Conservation (phyloP, 306 rosid genomes). For the Lathyrus tuberosus region DNA sequence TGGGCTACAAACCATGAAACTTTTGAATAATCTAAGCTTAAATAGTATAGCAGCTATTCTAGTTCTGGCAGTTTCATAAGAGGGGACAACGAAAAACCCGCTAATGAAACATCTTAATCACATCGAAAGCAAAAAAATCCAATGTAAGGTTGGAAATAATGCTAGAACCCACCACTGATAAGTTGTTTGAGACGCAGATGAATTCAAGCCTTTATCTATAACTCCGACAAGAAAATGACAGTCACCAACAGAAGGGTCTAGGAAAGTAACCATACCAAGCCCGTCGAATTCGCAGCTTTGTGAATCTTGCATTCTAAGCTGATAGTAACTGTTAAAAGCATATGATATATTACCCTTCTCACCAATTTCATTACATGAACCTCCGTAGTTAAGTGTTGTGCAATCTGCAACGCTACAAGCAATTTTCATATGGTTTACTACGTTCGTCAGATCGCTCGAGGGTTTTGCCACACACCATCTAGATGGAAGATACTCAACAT, state of each 20-base stretch:
- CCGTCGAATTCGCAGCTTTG: constrained; percentile 88
- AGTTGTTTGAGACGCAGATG: constrained; percentile 47
- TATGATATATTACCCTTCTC: constrained; percentile 87
- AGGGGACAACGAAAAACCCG: constrained; percentile 59
- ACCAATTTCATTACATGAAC: constrained; percentile 88
- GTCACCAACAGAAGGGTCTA: constrained; percentile 82
- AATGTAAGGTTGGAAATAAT: constrained; percentile 49
- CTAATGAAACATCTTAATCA: constrained; percentile 50
- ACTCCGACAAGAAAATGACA: constrained; percentile 89
- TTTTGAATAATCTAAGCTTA: constrained; percentile 44
- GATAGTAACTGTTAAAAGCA: constrained; percentile 96
- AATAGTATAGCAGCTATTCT: constrained; percentile 45
- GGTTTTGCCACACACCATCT: constrained; percentile 97
- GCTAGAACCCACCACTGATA: constrained; percentile 39
- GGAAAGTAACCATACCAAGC: constrained; percentile 79
- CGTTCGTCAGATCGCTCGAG: constrained; percentile 53
- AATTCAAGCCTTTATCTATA: constrained; percentile 52
- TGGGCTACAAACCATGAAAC: constrained; percentile 44
- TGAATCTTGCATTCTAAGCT: constrained; percentile 78
- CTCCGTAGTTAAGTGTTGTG: constrained; percentile 88
- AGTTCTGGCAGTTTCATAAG: constrained; percentile 46
- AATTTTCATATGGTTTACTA: constrained; percentile 68
- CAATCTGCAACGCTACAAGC: constrained; percentile 93
- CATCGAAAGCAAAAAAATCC: constrained; percentile 41
- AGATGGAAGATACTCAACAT: constrained; percentile 82